Evolutionary conservation across 345 rosid genomes (phyloP).

Genomic region (Lepidium africanum): DNA sequence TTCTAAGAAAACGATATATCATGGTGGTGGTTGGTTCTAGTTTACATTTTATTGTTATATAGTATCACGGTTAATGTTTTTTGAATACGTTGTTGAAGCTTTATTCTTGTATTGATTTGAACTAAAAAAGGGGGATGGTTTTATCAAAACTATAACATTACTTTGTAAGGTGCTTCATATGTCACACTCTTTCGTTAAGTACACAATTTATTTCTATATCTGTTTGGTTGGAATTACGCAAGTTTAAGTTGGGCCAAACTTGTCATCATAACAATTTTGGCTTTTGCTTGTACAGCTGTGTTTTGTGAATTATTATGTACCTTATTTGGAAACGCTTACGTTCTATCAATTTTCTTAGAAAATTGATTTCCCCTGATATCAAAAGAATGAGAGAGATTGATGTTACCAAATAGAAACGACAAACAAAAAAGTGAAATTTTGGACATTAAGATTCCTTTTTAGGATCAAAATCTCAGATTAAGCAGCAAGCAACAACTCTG

Average conservation of each 20-base stretch:
- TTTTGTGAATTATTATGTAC: not conserved
- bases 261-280: not conserved
- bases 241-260: not conserved
- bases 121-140: constrained; percentile 1
- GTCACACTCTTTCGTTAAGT: not conserved
- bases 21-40: constrained; percentile 23
- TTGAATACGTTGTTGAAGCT: not conserved
- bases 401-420: not conserved
- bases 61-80: constrained; percentile 18
- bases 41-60: constrained; percentile 15
- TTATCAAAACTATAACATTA: not conserved
- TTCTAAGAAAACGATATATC: constrained; percentile 8
- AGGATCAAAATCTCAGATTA: not conserved
- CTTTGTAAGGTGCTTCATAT: not conserved
- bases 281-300: not conserved
- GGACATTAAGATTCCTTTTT: too few species aligned
- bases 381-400: not conserved
- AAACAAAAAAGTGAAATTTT: not conserved
- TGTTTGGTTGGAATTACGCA: not conserved
- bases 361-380: too few species aligned
- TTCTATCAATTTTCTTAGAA: not conserved
- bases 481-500: not conserved
- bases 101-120: constrained; percentile 11
- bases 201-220: not conserved
- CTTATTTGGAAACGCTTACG: not conserved